These are phyloP conservation scores for Petunia axillaris DNA, from an alignment of 257 asterid genomes.

Conservation along the genomic window DNA sequence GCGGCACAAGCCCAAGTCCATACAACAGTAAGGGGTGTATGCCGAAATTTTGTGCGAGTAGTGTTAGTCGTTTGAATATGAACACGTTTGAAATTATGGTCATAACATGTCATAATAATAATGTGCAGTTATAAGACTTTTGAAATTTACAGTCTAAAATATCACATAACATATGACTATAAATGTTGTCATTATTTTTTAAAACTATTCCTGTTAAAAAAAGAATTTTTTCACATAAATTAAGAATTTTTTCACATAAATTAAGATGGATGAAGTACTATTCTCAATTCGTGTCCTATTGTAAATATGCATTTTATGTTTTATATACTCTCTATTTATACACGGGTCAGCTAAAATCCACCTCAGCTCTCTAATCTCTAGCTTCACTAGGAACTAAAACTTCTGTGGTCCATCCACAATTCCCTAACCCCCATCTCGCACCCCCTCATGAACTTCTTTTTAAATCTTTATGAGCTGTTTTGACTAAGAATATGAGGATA, in stretches of 20 bases:
- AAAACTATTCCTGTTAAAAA: too few species aligned
- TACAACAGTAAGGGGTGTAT: not conserved
- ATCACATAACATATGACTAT: too few species aligned
- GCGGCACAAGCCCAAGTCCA: not conserved
- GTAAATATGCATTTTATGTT: not conserved
- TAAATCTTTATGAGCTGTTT: not conserved
- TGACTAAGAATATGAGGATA: slow-evolving; percentile 2
- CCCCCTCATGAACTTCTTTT: not conserved
- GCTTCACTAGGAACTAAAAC: not conserved
- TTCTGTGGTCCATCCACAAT: not conserved
- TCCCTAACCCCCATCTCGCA: too few species aligned
- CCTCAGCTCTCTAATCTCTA: not conserved
- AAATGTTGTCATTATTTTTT: too few species aligned
- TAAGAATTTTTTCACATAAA: too few species aligned
- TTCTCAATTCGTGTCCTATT: too few species aligned
- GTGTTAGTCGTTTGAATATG: not conserved
- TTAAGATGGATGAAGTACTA: too few species aligned
- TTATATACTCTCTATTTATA: not conserved
- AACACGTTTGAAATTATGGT: not conserved
- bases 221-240: too few species aligned
- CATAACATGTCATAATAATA: too few species aligned
- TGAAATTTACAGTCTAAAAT: too few species aligned
- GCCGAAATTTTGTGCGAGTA: not conserved
- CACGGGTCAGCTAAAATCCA: too few species aligned
- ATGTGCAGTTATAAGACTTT: too few species aligned